phyloP scores from a whole-genome alignment of 2,329 filamentous ascomycete genomes.

The Colletotrichum spaethianum region DNA sequence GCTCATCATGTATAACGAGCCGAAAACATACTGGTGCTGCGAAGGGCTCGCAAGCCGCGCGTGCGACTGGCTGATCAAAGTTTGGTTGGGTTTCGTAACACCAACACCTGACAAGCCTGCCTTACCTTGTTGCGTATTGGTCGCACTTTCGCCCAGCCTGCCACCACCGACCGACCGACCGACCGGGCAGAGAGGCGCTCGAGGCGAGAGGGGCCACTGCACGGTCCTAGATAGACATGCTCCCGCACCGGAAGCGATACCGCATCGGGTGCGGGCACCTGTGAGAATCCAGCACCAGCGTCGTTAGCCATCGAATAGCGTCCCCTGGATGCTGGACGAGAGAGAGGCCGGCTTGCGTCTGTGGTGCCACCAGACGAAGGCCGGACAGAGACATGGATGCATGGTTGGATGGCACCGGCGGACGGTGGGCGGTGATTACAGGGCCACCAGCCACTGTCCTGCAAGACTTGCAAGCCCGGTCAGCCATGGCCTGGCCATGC shows the following conservation, averaged over 20 bases:
- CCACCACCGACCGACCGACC: background rate
- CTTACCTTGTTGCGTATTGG: conserved; percentile 29
- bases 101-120: conserved; percentile 33
- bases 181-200: conserved; percentile 2
- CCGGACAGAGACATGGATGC: background rate
- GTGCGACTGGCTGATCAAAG: background rate
- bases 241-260: conserved; percentile 23
- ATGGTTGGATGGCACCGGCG: background rate
- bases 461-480: conserved; percentile 7
- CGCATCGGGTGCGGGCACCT: conserved; percentile 12
- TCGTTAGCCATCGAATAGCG: background rate
- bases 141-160: conserved; percentile 1
- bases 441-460: conserved; percentile 1
- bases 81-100: conserved; percentile 21
- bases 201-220: background rate
- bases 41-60: background rate
- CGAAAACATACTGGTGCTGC: conserved; percentile 32
- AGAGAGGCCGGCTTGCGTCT: conserved; percentile 28
- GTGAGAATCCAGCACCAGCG: conserved; percentile 15
- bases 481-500: conserved; percentile 3
- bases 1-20: conserved; percentile 18
- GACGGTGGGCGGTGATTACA: background rate
- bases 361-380: conserved; percentile 22
- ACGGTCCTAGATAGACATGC: conserved; percentile 2
- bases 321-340: background rate